Base-by-base conservation (phyloP, 2,329 filamentous ascomycete species). In the Xylariomycetidae sp. region DNA sequence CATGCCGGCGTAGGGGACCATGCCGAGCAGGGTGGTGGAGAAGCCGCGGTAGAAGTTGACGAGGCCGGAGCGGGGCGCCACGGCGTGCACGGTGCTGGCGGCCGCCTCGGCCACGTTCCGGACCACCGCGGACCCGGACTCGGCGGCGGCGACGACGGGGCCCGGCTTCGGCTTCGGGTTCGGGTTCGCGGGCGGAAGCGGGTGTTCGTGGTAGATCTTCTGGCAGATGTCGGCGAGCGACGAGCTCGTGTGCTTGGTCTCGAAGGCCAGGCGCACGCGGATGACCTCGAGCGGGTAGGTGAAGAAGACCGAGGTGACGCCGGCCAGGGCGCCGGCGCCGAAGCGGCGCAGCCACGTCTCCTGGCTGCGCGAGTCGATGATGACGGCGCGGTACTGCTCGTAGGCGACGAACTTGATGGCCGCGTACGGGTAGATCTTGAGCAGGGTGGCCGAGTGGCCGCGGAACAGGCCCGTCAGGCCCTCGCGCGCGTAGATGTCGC, bases 321-420 rank as follows among this genome's bases (percentile, higher is more conserved):
- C 90, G 7, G 85, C 85, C 19, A 87, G 53, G 38, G 80, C 79
- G 29, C 86, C 86, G 38, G 79, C 82, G 16, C 84, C 50, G 30
- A 92, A 74, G 9, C 92, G 76, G 31, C 92, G 77, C 18, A 83
- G 59, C 1, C 83, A 74, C 0, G 90, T 96, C 58, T 98, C 92
- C 37, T 93, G 72, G 5, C 20, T 23, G 7, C 80, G 42, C 7
- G 33, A 67, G 32, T 70, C 76, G 40, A 98, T 96, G 19, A 96
- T 54, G 10, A 80, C 52, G 10, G 82, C 77, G 39, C 92, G 85
- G 44, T 95, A 86, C 61, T 98, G 92, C 60, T 98, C 92, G 65
- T 98, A 98, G 28, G 90, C 89, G 25, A 98, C 75, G 54, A 98
- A 98, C 56, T 98, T 98, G 62, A 96, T 95, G 28, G 85, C 90